A percentile compares a stretch with the other conserved stretches of the same genome.
These are phyloP conservation scores for Coleophoma cylindrospora DNA, from an alignment of 2,329 filamentous ascomycete species.

Conservation along the genomic window DNA sequence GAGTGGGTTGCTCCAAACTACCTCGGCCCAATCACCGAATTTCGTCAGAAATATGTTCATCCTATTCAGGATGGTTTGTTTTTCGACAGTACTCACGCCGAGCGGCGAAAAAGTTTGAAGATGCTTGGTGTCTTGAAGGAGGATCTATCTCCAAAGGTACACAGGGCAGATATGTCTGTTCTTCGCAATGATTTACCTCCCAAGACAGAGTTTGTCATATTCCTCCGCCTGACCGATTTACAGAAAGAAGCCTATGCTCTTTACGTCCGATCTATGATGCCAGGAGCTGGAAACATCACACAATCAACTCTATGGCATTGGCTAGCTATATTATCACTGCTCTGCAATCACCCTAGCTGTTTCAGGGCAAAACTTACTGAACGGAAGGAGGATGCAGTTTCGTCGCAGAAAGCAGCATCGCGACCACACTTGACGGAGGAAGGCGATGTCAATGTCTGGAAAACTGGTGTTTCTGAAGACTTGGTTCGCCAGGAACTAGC, in stretches of 20 bases:
- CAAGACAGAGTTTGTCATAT: conserved; percentile 81
- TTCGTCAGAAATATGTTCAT: conserved; percentile 62
- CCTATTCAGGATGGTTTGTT: conserved; percentile 72
- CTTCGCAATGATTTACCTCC: conserved; percentile 62
- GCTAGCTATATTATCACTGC: conserved; percentile 44
- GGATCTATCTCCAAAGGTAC: conserved; percentile 71
- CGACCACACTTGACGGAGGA: conserved; percentile 11
- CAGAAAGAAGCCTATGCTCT: conserved; percentile 59
- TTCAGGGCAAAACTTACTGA: conserved; percentile 40
- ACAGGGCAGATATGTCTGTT: conserved; percentile 66
- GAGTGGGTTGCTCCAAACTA: conserved; percentile 81
- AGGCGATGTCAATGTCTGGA: conserved; percentile 9
- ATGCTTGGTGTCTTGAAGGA: conserved; percentile 66
- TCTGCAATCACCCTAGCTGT: conserved; percentile 51
- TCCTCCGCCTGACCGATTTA: conserved; percentile 59
- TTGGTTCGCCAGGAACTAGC: conserved; percentile 28
- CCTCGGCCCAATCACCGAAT: conserved; percentile 64
- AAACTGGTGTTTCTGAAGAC: conserved; percentile 19
- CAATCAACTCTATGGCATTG: conserved; percentile 47
- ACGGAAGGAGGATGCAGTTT: conserved; percentile 22
- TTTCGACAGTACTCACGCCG: conserved; percentile 49
- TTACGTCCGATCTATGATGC: conserved; percentile 37
- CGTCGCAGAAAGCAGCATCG: conserved; percentile 10
- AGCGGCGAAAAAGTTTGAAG: conserved; percentile 57
- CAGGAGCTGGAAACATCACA: conserved; percentile 22